Conservation (phyloP, 345 rosid genomes). For the Ceriops zippeliana region DNA sequence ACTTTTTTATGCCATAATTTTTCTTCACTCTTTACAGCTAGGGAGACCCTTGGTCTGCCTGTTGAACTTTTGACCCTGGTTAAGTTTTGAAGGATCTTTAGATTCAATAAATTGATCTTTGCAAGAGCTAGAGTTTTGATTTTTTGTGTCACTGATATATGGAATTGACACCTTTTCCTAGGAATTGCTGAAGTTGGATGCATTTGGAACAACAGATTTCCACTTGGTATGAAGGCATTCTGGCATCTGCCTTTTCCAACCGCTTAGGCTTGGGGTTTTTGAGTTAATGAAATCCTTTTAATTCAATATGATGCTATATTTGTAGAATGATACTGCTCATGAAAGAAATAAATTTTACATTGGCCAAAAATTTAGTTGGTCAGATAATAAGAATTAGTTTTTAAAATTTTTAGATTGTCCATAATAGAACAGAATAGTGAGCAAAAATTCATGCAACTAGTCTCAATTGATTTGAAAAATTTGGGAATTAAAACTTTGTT, state of each 20-base stretch:
- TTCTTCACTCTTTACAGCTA: neutral
- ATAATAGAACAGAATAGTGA: too few species aligned
- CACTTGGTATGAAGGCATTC: constrained; percentile 53
- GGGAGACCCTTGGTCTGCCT: neutral
- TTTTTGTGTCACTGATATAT: constrained; percentile 7
- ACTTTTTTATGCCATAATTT: too few species aligned
- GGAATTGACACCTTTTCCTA: constrained; percentile 26
- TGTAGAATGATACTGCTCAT: too few species aligned
- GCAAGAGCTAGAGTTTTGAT: neutral
- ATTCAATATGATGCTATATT: neutral
- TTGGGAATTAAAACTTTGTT: too few species aligned
- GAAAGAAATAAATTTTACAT: too few species aligned
- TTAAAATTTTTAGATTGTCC: too few species aligned
- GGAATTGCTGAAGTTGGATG: constrained; percentile 70
- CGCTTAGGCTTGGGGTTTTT: neutral
- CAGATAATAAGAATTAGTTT: neutral
- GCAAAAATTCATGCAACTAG: too few species aligned
- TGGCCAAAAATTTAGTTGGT: neutral
- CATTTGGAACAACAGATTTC: constrained; percentile 59
- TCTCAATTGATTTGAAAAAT: too few species aligned
- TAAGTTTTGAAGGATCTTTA: neutral
- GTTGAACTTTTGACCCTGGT: neutral
- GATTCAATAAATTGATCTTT: neutral
- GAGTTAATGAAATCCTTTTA: neutral
- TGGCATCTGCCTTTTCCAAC: neutral